phyloP scores from a whole-genome alignment of 495 filamentous ascomycete species.

The Mytilinidion resinicola region DNA sequence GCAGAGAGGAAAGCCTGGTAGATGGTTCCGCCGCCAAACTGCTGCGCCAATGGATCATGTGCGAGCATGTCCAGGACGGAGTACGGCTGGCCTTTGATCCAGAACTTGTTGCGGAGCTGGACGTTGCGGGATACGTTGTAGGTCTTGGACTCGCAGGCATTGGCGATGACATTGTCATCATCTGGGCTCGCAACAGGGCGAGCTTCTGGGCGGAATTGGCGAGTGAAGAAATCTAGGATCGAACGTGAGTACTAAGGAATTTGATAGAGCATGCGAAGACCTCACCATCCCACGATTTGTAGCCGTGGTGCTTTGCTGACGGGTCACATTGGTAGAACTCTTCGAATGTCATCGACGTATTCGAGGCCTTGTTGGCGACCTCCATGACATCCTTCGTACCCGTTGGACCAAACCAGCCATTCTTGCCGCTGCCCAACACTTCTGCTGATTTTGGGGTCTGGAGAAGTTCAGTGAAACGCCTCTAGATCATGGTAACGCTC shows the following conservation, averaged over 20 bases:
- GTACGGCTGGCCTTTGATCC: conserved; percentile 59
- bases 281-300: conserved; percentile 57
- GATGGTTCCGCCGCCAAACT: conserved; percentile 31
- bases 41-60: conserved; percentile 19
- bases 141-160: conserved; percentile 59
- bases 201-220: conserved; percentile 44
- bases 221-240: conserved; percentile 58
- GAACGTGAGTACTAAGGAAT: too few relatives aligned
- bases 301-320: conserved; percentile 49
- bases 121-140: conserved; percentile 42
- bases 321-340: conserved; percentile 50
- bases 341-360: conserved; percentile 45
- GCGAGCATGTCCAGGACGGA: conserved; percentile 29
- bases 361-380: conserved; percentile 41
- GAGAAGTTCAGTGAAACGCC: conserved; percentile 23
- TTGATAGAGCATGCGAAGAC: too few relatives aligned
- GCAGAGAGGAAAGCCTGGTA: conserved; percentile 34
- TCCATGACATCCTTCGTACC: conserved; percentile 42
- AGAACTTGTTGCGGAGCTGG: conserved; percentile 52
- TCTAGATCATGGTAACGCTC: too few relatives aligned
- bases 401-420: conserved; percentile 58
- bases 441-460: conserved; percentile 50
- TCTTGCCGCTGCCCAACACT: conserved; percentile 44
- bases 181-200: conserved; percentile 54
- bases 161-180: conserved; percentile 52